Evolutionary conservation across 1,139 yeast genomes (phyloP), one percentile per base, ranked within the genome.

Genomic region (Pichia sp.): DNA sequence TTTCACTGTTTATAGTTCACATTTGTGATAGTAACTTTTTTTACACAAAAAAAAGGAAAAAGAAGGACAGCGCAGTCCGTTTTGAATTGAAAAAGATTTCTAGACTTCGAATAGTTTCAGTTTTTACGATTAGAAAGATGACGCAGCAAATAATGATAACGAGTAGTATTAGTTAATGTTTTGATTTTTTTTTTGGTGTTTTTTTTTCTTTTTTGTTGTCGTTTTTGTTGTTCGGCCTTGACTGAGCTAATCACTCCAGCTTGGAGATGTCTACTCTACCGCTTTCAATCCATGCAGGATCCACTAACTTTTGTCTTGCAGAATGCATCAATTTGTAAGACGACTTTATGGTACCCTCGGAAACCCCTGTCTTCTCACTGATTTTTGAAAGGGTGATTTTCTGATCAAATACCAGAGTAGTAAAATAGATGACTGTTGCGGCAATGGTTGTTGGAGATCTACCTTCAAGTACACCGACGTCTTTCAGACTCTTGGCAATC

Each of bases 391-490:
- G 95, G 8, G 88, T 75, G 40, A 76, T 67, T 29, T 69, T 71
- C 55, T 76, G 84, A 42, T 89, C 89, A 70, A 92, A 92, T 29
- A 93, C 75, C 15, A 88, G 75, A 5, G 95, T 87, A 4, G 97
- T 90, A 88, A 93, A 86, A 72, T 92, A 93, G 52, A 93, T 93
- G 3, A 95, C 96, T 0, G 98, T 95, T 7, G 98, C 98, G 0
- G 99, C 98, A 66, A 93, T 90, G 42, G 99, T 93, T 51, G 93
- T 92, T 36, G 99, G 99, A 1, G 97, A 90, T 63, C 97, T 82
- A 64, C 99, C 99, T 8, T 97, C 98, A 67, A 93, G 78, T 32
- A 95, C 95, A 54, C 97, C 97, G 58, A 87, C 87, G 57, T 88
- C 96, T 66, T 90, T 89, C 65, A 96, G 90, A 60, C 85, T 80